These are phyloP conservation scores for Cyberlindnera suaveolens DNA, from an alignment of 805 yeast species.

Conservation along the genomic window DNA sequence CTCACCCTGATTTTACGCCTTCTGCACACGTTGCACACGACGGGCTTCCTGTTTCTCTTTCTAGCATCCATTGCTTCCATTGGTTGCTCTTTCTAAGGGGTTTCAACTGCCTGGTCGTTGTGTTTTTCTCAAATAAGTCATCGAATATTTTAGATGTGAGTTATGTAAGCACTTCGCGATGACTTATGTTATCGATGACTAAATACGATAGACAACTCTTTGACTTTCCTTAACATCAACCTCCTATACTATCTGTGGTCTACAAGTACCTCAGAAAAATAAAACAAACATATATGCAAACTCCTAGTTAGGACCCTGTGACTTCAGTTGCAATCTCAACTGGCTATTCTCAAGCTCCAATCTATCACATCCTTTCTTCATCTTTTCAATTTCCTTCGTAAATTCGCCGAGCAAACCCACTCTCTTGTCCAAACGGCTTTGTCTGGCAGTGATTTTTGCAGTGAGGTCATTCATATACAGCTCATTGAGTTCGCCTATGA, in stretches of 20 bases:
- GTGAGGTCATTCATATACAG: slow-evolving; percentile 12
- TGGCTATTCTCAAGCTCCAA: slow-evolving; percentile 16
- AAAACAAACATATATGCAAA: neutral
- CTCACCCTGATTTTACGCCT: slow-evolving; percentile 25
- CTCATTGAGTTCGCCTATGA: slow-evolving; percentile 12
- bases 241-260: too few relatives aligned
- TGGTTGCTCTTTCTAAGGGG: neutral
- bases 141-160: too few relatives aligned
- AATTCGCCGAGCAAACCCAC: slow-evolving; percentile 19
- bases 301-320: neutral
- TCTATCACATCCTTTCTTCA: slow-evolving; percentile 13
- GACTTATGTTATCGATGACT: too few relatives aligned
- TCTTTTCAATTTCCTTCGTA: slow-evolving; percentile 19
- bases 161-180: too few relatives aligned
- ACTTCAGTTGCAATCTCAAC: slow-evolving; percentile 4
- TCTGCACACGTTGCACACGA: slow-evolving; percentile 25
- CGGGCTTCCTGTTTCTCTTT: slow-evolving; percentile 21
- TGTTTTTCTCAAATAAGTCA: too few relatives aligned
- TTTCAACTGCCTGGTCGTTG: too few relatives aligned
- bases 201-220: too few relatives aligned
- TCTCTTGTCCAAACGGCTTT: slow-evolving; percentile 18
- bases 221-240: too few relatives aligned
- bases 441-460: slow-evolving; percentile 14
- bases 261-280: too few relatives aligned
- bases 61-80: slow-evolving; percentile 2